Percentiles rank a stretch among this genome's conserved stretches.
phyloP scores from a whole-genome alignment of 495 filamentous ascomycete species.

The Annulohypoxylon stygium region DNA sequence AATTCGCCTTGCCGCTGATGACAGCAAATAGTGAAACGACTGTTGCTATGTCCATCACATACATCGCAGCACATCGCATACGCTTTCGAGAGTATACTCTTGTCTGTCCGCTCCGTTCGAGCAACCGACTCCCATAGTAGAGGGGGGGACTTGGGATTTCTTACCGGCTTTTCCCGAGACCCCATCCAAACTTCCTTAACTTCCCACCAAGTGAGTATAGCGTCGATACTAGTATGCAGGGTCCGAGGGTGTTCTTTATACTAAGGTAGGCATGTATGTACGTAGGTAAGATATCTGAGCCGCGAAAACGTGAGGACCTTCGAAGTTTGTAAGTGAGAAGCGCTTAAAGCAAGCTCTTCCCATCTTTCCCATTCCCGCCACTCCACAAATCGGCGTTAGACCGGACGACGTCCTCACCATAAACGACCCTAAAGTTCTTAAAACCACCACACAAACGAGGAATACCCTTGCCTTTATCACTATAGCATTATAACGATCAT shows the following conservation, averaged over 20 bases:
- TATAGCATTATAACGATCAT: constrained; percentile 38
- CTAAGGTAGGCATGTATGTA: background rate
- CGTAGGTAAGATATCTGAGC: constrained; percentile 23
- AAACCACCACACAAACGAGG: constrained; percentile 16
- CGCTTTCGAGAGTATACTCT: constrained; percentile 16
- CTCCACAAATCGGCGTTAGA: constrained; percentile 44
- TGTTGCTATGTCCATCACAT: constrained; percentile 14
- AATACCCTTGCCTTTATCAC: constrained; percentile 36
- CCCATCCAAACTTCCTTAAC: constrained; percentile 31
- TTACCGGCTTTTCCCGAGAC: constrained; percentile 45
- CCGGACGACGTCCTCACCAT: constrained; percentile 44
- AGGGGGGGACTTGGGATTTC: constrained; percentile 1
- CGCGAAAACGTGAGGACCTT: constrained; percentile 37
- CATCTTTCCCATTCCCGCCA: constrained; percentile 25
- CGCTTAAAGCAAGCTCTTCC: constrained; percentile 15
- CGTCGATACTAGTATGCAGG: constrained; percentile 44
- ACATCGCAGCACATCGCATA: background rate
- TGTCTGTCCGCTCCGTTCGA: constrained; percentile 2
- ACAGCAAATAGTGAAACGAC: constrained; percentile 9
- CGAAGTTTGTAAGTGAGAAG: constrained; percentile 15
- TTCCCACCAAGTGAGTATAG: constrained; percentile 42
- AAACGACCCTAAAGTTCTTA: constrained; percentile 15
- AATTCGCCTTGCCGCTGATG: constrained; percentile 21
- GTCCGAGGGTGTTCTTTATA: constrained; percentile 29
- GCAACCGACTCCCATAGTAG: constrained; percentile 6